Evolutionary conservation across 345 rosid species (phyloP), one percentile per base, ranked within the genome.

Genomic region (Murraya paniculata): DNA sequence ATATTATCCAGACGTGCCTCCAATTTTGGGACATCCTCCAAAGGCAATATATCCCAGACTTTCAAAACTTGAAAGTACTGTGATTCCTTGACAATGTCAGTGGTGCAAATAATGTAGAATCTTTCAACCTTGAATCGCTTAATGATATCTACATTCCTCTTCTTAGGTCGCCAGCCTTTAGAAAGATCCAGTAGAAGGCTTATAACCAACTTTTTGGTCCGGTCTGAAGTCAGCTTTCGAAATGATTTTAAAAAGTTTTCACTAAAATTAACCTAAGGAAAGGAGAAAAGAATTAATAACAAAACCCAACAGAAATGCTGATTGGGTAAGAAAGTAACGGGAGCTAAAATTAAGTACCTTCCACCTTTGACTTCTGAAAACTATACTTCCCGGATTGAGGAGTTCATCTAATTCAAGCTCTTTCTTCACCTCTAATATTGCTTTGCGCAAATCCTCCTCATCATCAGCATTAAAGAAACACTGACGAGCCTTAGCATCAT

Each of bases 121-220:
- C 72, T 59, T 68, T 82, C 90, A 35, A 72, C 88, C 82, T 86
- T 87, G 8, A 76, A 85, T 53, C 84, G 81, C 75, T 88, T 90
- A 66, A 87, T 78, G 68, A 84, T 71, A 62, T 89, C 87, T 27
- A 81, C 79, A n/a, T 81, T 73, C 50, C 50, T 45, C 62, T 53
- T 83, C 83, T 81, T 84, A 2, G 91, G 91, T 28, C 90, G 82
- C 91, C 90, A 87, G 50, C 93, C 93, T 58, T 77, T 73, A 2
- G 91, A 77, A 64, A 90, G 86, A 72, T 55, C 77, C 58, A 78
- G 61, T n/a, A 88, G 71, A 60, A 78, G 74, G 56, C 64, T 65
- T 48, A 88, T 56, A 59, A 81, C 81, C 1, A 48, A 64, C 28
- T 58, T 78, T 80, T 88, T 82, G 7, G 8, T 69, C 41, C 58